Evolutionary conservation across 208 protist genomes (phyloP), one percentile per base, ranked within the genome.

Genomic region (Trypanosoma congolense): DNA sequence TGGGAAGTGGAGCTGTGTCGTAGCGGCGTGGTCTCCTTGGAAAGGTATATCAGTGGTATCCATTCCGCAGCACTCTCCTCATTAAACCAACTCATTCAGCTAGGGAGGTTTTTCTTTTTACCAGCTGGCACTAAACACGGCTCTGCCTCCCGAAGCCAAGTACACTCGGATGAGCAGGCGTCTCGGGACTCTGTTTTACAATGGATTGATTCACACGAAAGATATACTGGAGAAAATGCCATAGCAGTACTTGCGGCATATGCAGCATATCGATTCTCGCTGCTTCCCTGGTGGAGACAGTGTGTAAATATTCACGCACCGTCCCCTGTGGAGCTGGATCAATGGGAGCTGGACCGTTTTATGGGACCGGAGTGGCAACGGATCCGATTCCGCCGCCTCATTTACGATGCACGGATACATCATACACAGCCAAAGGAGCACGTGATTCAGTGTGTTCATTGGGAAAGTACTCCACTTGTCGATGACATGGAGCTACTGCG

Each of bases 271-370:
- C 60, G 67, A 40, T 65, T 67, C 57, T 50, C 60, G 1, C n/a
- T 74, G 4, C 10, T 59, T 3, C 67, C 67, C 33, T 65, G 59
- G 67, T 74, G 67, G 67, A 55, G 61, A 1, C 35, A 66, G 10
- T 35, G 38, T 41, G 40, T 58, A 2, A 55, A 43, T 30, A 49
- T 74, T 10, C 59, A 74, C 35, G 38, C 61, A 8, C 2, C 33
- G 28, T 26, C n/a, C 3, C 44, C 54, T 33, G 40, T 59, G 6
- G 54, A 59, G 0, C 6, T 67, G 25, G 51, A 67, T 30, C 51
- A 53, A 5, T 74, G 61, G 60, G 67, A 74, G 25, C 55, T 74
- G 22, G 67, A 74, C 35, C 50, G 55, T 24, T 60, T 63, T 50
- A 53, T 63, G 44, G 67, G 67, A 9, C 45, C 54, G 2, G 67